Base-by-base conservation (phyloP, 192 early-diverging fungal genomes). In the Backusella westeae region DNA sequence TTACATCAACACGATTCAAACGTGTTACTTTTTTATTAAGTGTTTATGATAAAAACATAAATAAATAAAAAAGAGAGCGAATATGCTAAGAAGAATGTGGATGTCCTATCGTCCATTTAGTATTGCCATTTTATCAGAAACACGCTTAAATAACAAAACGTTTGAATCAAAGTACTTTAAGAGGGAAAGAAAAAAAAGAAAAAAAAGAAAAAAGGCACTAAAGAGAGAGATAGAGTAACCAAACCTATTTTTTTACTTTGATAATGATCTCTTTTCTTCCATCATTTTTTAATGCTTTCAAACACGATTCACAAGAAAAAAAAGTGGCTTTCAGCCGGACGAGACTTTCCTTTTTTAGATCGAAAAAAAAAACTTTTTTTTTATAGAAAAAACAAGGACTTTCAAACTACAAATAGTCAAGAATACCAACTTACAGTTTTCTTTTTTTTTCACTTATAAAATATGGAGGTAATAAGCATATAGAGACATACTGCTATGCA, bases 331-430 rank as follows among this genome's bases (percentile, higher is more conserved):
- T 63, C 56, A 21, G n/a, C 8, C n/a, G 53, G 53, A 56, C 53
- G 53, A 56, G 56, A 59, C 53, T 59, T 59, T 21, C 53, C 53
- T 59, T 56, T 56, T 56, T 56, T 56, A 23, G 53, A 56, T 56
- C 6, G n/a, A 23, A 56, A 56, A 23, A 56, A 53, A 56, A 56
- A 7, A 0, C 0, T 3, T 56, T 56, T 56, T 53, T 52, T 56
- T 56, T 10, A 9, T n/a, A 56, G 9, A 56, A 56, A 59, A 56
- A 23, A 21, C 9, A 59, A 21, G 23, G 9, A 26, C 56, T 59
- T 59, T 59, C 56, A 59, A 59, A 59, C 21, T 49, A 59, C 56
- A 59, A 59, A 59, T 59, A 59, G 21, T 49, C 46, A 49, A 26
- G 23, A 59, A 59, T 14, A 59, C 21, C 26, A 26, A 26, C 56